Evolutionary conservation across 352 stramenopile genomes (phyloP), one percentile per base, ranked within the genome.

Genomic region (Globisporangium paroecandrum): DNA sequence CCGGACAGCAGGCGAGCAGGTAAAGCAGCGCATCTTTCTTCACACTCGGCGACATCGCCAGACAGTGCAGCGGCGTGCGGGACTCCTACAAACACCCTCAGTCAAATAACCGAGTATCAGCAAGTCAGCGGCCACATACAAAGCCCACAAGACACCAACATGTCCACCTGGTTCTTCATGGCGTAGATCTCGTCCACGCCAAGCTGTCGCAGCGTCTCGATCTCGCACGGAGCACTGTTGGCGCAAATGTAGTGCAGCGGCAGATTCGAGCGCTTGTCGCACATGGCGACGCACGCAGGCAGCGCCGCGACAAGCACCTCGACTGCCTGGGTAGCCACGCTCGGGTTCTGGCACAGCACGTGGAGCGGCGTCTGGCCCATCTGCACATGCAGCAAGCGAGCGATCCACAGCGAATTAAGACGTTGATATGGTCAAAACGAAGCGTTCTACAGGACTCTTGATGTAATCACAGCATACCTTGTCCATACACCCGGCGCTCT

Each of bases 191-290:
- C 76, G 6, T 71, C 64, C 0, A 69, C 64, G 8, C 64, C 66
- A 2, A 92, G 60, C 20, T 67, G 70, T 56, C 76, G 78, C 8
- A 89, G 64, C 62, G 82, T 75, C 1, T 85, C 78, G 22, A 82
- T 51, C 7, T 78, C 75, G 41, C 54, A 60, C 7, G 22, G 54
- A 18, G 25, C 27, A 27, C 82, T 84, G 59, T 89, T 89, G 6
- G 24, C 61, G 64, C 82, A 88, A 7, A 90, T 57, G 20, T 74
- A 81, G 62, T 92, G 84, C 7, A 92, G 71, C 2, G 82, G 76
- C 3, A 88, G 59, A 46, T 77, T 75, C 9, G 72, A 79, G 6
- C 62, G 58, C 32, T 71, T 87, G 69, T 90, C 81, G 10, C 71
- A 72, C 73, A 83, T 74, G 1, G 72, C 64, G 1, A 72, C 65